These are phyloP conservation scores for Picea abies DNA, from an alignment of 83 land plant species.

Conservation along the genomic window DNA sequence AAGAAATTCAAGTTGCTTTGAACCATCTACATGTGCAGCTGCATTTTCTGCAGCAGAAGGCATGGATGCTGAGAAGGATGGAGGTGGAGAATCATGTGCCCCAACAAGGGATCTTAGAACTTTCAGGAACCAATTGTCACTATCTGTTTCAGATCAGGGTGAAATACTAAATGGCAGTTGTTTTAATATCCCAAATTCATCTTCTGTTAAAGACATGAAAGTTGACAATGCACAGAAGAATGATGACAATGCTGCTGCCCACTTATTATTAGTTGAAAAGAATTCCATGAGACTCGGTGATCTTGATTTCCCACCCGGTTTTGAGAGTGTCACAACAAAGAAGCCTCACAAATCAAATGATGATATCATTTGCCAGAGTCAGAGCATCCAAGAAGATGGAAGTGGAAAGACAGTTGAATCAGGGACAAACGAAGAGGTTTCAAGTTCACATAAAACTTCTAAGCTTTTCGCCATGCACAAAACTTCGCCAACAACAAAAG, in stretches of 20 bases:
- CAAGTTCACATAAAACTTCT: not conserved
- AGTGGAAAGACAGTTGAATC: not conserved
- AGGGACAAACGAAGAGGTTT: not conserved
- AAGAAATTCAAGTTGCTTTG: slow-evolving; percentile 29
- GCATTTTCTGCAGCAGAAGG: not conserved
- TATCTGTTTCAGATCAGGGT: not conserved
- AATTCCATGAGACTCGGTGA: too few relatives aligned
- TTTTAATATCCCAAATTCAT: not conserved
- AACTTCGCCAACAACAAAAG: too few relatives aligned
- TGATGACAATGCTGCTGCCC: not conserved
- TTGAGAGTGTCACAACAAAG: not conserved
- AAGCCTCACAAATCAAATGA: not conserved
- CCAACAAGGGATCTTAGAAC: not conserved
- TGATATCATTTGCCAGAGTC: not conserved
- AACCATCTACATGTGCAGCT: not conserved
- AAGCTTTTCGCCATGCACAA: too few relatives aligned
- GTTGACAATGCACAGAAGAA: not conserved
- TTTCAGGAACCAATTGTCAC: not conserved
- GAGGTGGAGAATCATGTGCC: not conserved
- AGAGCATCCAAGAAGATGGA: not conserved
- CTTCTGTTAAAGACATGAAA: not conserved
- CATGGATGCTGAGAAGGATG: not conserved
- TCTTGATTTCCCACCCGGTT: not conserved
- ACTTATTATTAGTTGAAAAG: not conserved
- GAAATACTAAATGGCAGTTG: not conserved